A percentile compares a stretch with the other conserved stretches of the same genome.
These are phyloP conservation scores for Flaveria sonorensis DNA, from an alignment of 129 eudicot species.

Conservation along the genomic window DNA sequence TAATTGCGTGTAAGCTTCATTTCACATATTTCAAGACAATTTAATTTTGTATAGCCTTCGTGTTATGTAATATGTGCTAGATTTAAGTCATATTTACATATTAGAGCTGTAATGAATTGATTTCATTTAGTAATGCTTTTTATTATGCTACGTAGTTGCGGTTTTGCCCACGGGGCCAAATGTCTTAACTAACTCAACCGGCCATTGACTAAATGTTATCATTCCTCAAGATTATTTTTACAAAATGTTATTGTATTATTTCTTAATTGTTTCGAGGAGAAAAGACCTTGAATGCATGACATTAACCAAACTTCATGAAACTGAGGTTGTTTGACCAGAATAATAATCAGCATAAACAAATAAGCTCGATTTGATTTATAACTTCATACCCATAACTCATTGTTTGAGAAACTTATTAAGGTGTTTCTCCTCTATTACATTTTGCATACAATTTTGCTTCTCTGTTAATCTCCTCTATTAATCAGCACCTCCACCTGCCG, in stretches of 20 bases:
- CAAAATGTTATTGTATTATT: too few relatives aligned
- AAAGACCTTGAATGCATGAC: neutral
- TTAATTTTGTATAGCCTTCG: too few relatives aligned
- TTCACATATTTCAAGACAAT: neutral
- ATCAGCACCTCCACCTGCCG: conserved; percentile 45
- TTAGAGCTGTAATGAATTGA: neutral
- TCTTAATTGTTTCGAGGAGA: too few relatives aligned
- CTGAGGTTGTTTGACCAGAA: neutral
- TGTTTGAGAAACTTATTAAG: conserved; percentile 42
- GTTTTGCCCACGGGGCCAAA: neutral
- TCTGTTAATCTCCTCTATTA: conserved; percentile 14
- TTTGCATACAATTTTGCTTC: conserved; percentile 53
- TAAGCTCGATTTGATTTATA: conserved; percentile 13
- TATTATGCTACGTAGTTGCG: neutral
- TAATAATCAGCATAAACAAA: conserved; percentile 16
- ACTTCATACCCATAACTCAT: conserved; percentile 35
- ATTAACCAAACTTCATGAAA: conserved; percentile 7
- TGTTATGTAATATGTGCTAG: too few relatives aligned
- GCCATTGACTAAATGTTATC: neutral
- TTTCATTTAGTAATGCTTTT: too few relatives aligned
- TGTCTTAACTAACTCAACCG: neutral
- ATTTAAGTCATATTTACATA: neutral
- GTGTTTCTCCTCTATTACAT: conserved; percentile 50
- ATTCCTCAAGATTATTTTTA: too few relatives aligned
- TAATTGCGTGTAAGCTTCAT: neutral